A percentile compares a stretch with the other conserved stretches of the same genome.
These are phyloP conservation scores for Acorus gramineus DNA, from an alignment of 106 monocot species.

Conservation along the genomic window DNA sequence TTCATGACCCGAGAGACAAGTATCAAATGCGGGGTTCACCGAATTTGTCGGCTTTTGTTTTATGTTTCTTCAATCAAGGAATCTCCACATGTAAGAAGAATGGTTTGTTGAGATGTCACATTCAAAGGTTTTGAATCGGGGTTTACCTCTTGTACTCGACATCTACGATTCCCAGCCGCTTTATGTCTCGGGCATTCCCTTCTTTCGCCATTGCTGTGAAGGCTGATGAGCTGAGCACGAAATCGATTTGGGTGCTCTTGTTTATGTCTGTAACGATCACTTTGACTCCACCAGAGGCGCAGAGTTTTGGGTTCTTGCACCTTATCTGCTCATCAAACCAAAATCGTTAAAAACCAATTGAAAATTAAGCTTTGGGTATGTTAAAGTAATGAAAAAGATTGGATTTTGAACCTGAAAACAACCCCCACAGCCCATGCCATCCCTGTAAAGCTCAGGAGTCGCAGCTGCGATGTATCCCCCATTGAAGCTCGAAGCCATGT, in stretches of 20 bases:
- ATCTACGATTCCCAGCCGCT: conserved; percentile 23
- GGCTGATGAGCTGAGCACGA: conserved; percentile 46
- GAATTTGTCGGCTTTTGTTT: too few species aligned
- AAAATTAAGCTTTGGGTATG: too few species aligned
- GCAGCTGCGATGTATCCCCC: conserved; percentile 47
- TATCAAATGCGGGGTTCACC: too few species aligned
- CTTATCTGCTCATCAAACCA: conserved; percentile 30
- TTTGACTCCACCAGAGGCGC: conserved; percentile 38
- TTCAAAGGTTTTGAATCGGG: too few species aligned
- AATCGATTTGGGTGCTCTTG: conserved; percentile 43
- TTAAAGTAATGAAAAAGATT: too few species aligned
- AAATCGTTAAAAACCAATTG: not conserved
- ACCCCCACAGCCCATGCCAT: conserved; percentile 60
- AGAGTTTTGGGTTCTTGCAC: conserved; percentile 51
- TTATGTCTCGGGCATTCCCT: conserved; percentile 22
- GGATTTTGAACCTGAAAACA: conserved; percentile 50
- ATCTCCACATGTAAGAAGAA: too few species aligned
- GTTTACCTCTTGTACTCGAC: conserved; percentile 71
- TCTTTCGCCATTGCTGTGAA: conserved; percentile 51
- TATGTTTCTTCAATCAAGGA: too few species aligned
- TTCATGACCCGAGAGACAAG: too few species aligned
- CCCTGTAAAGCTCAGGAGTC: conserved; percentile 37
- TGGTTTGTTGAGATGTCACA: too few species aligned
- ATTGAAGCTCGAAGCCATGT: conserved; percentile 34
- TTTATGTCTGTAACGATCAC: conserved; percentile 55